Base-by-base conservation (phyloP, 2,329 filamentous ascomycete species). In the Colletotrichum chlorophyti region DNA sequence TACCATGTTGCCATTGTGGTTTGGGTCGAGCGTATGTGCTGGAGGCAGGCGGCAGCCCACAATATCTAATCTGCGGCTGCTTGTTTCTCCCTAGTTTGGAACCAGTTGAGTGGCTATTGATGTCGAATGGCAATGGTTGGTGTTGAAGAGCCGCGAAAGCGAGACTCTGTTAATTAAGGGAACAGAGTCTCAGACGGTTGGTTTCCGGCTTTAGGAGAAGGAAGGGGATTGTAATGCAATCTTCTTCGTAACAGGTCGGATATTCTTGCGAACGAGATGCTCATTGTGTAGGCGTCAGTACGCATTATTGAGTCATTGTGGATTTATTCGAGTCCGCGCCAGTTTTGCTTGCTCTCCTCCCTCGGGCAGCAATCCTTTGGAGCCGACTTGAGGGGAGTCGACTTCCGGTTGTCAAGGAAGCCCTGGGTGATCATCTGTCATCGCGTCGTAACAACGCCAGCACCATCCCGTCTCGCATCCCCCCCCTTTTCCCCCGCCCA, bases 71-170 rank as follows among this genome's bases (percentile, higher is more conserved):
- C 19, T 21, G 41, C 29, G 42, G 29, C 54, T 38, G 26, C 34
- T 50, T 42, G 43, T 57, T 57, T 60, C 57, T 60, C 52, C 51
- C 57, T 55, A 37, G 43, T 58, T 50, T 50, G 51, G 35, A 42
- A 46, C 51, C 51, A 49, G 34, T 34, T 38, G 14, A 49, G 23
- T 23, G 31, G 45, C 43, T 40, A 53, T 43, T 15, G 12, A 23
- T 15, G 34, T 27, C 26, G 24, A 38, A 40, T 40, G 19, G 23
- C 35, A 43, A 40, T 21, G 27, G 37, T 17, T n/a, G n/a, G 29
- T n/a, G 35, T 42, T 29, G 19, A 38, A 49, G 32, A 27, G 29
- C 50, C 43, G 38, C 38, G 37, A 49, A 37, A 35, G 51, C 37
- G 38, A 50, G 43, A 55, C 37, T 17, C 38, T 31, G 23, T 32